Percentiles rank a stretch among this genome's conserved stretches.
Evolutionary conservation across 164 flowering plant genomes (phyloP).

Genomic region (Tetracentron sinense): DNA sequence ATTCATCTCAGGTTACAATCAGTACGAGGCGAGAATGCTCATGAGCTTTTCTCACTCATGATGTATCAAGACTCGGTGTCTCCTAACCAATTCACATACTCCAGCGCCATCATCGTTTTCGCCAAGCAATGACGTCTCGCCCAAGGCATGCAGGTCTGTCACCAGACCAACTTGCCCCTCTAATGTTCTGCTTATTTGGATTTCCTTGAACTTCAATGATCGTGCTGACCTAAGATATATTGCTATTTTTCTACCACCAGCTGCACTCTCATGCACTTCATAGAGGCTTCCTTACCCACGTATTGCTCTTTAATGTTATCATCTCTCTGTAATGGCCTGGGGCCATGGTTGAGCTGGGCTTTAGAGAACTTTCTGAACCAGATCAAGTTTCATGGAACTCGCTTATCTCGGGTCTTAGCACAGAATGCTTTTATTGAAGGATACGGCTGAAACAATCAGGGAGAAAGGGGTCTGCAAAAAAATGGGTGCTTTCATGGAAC

Average conservation of each 20-base stretch:
- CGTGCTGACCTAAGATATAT: too few species aligned
- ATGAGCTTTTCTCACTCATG: conserved; percentile 12
- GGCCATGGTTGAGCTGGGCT: conserved; percentile 11
- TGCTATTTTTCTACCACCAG: conserved; percentile 8
- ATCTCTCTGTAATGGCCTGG: conserved; percentile 21
- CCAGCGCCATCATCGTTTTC: conserved; percentile 9
- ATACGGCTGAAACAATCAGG: conserved; percentile 12
- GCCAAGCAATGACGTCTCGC: conserved; percentile 9
- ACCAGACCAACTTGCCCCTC: too few species aligned
- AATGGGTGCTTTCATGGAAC: conserved; percentile 14
- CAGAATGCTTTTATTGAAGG: conserved; percentile 27
- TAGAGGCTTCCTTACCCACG: conserved; percentile 15
- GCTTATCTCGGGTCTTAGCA: conserved; percentile 21
- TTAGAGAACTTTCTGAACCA: conserved; percentile 18
- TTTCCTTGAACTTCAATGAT: background rate
- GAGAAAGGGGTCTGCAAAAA: conserved; percentile 18
- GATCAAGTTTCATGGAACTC: conserved; percentile 26
- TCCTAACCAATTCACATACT: conserved; percentile 5
- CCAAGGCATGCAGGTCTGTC: conserved; percentile 21
- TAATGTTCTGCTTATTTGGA: too few species aligned
- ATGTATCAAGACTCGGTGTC: conserved; percentile 5
- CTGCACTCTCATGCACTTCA: conserved; percentile 19
- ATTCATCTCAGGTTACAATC: conserved; percentile 9
- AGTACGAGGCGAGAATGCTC: conserved; percentile 4
- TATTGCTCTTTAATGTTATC: conserved; percentile 19